phyloP scores from a whole-genome alignment of 306 rosid genomes.

The Cucumis melo region DNA sequence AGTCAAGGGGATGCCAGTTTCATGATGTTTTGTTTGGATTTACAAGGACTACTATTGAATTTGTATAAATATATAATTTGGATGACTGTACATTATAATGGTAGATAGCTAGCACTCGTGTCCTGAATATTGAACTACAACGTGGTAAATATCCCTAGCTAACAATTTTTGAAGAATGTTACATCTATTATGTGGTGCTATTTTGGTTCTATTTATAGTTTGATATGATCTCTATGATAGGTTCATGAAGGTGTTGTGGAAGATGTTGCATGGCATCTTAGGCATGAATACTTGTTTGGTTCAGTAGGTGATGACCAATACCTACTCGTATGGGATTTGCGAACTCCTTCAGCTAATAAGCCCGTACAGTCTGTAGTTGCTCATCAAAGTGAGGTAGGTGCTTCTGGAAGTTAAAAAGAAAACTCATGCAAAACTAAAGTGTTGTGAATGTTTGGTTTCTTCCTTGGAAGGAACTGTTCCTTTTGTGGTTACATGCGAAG shows the following conservation, averaged over 20 bases:
- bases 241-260: constrained; percentile 97
- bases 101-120: neutral
- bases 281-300: constrained; percentile 96
- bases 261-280: constrained; percentile 98
- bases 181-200: neutral
- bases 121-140: neutral
- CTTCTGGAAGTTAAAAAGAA: neutral
- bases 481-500: neutral
- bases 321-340: constrained; percentile 84
- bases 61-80: neutral
- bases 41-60: neutral
- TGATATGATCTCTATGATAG: constrained; percentile 18
- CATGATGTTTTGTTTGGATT: neutral
- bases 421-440: neutral
- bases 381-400: constrained; percentile 83
- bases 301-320: constrained; percentile 97
- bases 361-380: constrained; percentile 90
- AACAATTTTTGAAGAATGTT: neutral
- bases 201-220: neutral
- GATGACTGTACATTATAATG: neutral
- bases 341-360: constrained; percentile 67
- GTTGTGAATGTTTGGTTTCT: neutral
- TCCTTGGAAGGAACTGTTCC: neutral
- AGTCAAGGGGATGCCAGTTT: neutral
- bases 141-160: neutral